A percentile compares a stretch with the other conserved stretches of the same genome.
Conservation (phyloP, 805 yeast genomes). For the Hanseniaspora nectarophila region DNA sequence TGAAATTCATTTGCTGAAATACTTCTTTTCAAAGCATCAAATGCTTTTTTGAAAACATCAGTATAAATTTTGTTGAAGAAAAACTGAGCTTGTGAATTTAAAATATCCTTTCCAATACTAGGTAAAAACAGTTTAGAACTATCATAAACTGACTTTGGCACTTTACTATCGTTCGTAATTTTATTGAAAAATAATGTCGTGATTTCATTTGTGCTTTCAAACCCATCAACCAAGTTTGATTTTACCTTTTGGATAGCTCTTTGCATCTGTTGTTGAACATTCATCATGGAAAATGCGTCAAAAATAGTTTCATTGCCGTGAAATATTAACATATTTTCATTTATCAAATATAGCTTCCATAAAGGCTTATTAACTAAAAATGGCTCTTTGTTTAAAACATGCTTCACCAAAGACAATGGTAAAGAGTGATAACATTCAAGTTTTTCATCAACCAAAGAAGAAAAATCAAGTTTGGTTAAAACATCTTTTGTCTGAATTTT, state of each 20-base stretch:
- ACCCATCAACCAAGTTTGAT: neutral
- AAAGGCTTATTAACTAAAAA: constrained; percentile 23
- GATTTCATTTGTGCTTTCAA: neutral
- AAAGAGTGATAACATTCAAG: constrained; percentile 24
- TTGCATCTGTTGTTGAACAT: constrained; percentile 22
- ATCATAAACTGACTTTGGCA: constrained; percentile 24
- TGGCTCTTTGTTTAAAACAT: constrained; percentile 21
- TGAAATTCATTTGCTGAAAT: neutral
- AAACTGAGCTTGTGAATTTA: constrained; percentile 24
- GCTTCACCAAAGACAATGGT: constrained; percentile 24
- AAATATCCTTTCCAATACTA: constrained; percentile 20
- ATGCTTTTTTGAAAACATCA: constrained; percentile 22
- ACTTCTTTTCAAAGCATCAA: constrained; percentile 18
- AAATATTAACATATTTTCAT: constrained; percentile 23
- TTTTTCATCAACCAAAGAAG: constrained; percentile 21
- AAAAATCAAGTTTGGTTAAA: constrained; percentile 21
- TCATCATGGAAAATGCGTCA: constrained; percentile 26
- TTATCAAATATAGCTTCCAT: constrained; percentile 24
- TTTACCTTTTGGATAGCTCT: constrained; percentile 17
- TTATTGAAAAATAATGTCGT: constrained; percentile 10
- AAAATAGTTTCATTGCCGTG: constrained; percentile 27
- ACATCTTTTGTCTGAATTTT: constrained; percentile 21
- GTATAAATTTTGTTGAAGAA: constrained; percentile 22
- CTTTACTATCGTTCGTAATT: neutral
- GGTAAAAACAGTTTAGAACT: constrained; percentile 23